Evolutionary conservation across 768 basidiomycete species (phyloP), one percentile per base, ranked within the genome.

Genomic region (Hortiboletus flavorubellus): DNA sequence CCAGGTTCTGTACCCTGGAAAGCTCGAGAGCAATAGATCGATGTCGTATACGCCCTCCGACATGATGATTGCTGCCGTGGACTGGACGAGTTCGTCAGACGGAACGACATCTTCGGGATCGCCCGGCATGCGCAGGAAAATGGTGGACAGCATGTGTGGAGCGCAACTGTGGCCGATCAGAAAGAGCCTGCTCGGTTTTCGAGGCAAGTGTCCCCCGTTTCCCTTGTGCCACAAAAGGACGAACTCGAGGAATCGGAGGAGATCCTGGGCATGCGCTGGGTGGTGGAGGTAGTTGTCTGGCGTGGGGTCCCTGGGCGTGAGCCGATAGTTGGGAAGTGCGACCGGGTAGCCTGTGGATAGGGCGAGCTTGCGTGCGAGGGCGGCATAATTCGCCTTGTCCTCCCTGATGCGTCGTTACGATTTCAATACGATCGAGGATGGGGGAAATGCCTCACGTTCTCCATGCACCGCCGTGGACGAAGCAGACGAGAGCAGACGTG

Each of bases 401-500:
- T 89, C 89, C 43, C 89, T 91, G 67, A 45, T 26, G 12, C 2
- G n/a, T 49, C 41, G 29, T 56, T 41, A 56, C 53, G 35, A 40
- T 55, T 35, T 55, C 49, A 55, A 23, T 30, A 23, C 41, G 26
- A 45, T 48, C 44, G 30, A 46, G 14, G 18, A 31, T 16, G 37
- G 14, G 8, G 39, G 16, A 23, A 30, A 46, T 3, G 47, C 65
- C 86, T 75, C 65, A 90, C 90, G 82, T 68, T 63, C 83, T 75
- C 91, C 91, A 93, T 23, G 91, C 91, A 34, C 91, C 91, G 31
- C 91, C 91, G 61, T 91, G 91, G 30, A 92, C 73, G 63, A 91
- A 92, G 63, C 83, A 82, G 38, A 91, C 64, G 41, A 91, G 68
- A n/a, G 79, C 75, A 1, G 65, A 61, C 43, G 45, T 9, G 29